Base-by-base conservation (phyloP, 192 early-diverging fungal species). In the Umbelopsis sp. region DNA sequence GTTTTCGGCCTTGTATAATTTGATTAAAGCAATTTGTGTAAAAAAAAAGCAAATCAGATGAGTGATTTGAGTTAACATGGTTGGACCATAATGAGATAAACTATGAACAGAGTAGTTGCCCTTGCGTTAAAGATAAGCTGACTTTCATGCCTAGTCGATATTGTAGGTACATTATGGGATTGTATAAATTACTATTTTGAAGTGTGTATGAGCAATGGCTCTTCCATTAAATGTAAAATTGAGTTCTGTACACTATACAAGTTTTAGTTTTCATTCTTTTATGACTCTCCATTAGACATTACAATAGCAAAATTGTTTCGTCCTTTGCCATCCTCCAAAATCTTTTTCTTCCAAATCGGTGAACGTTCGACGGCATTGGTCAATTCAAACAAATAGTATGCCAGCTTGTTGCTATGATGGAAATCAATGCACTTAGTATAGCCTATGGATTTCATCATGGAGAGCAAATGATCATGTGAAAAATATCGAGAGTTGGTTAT, bases 401-500 rank as follows among this genome's bases (percentile, higher is more conserved):
- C 93, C n/a, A 97, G 79, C 67, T 93, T 92, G 47, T 84, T 86
- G 0, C 93, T 86, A 68, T 87, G 85, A 69, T 95, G 90, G 35
- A 80, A 72, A 25, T 78, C 70, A 13, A 90, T 78, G 35, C 89
- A 77, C 10, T 77, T 72, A 0, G 78, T 65, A 69, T 91, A 94
- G 3, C 91, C 92, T 11, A 94, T 74, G 11, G 84, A 85, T 0
- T 49, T 51, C 72, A 89, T 78, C 71, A 97, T 92, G 51, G 77
- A 71, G 30, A 82, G 23, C 12, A 97, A 74, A 21, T 87, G 84
- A 9, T 94, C 89, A 50, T 94, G 88, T 50, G 89, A 85, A 78
- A 94, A 84, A 64, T 97, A 97, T 0, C 95, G 84, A 13, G 94
- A 95, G 71, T 97, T 97, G 41, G 66, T 74, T 15, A 95, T 77